A percentile compares a stretch with the other conserved stretches of the same genome.
These are phyloP conservation scores for Xerocomus amazonicus DNA, from an alignment of 1,284 basidiomycete genomes.

Conservation along the genomic window DNA sequence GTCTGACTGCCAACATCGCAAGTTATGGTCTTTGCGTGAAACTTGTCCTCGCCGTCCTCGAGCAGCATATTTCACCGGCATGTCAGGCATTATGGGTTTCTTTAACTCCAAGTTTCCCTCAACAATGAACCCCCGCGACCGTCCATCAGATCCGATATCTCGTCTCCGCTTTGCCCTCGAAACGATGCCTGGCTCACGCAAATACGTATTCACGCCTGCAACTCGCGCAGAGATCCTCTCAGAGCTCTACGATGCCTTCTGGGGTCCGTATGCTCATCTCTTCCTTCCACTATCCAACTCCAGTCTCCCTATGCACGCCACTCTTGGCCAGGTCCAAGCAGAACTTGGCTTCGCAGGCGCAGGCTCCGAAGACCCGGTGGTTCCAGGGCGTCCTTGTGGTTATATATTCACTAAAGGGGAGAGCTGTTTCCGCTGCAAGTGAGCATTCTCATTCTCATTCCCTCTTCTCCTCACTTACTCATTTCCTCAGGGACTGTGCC, in stretches of 20 bases:
- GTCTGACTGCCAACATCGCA: no score
- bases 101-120: conserved; percentile 47
- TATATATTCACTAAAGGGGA: conserved; percentile 83
- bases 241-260: conserved; percentile 75
- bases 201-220: conserved; percentile 67
- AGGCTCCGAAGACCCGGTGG: conserved; percentile 51
- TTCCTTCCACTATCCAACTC: conserved; percentile 64
- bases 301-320: conserved; percentile 55
- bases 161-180: conserved; percentile 71
- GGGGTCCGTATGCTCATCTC: conserved; percentile 65
- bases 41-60: no score
- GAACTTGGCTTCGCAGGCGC: conserved; percentile 52
- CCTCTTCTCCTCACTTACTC: not conserved
- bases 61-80: conserved; percentile 11
- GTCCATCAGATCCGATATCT: conserved; percentile 54
- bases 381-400: conserved; percentile 67
- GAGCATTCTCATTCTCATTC: conserved; percentile 33
- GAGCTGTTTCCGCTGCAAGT: conserved; percentile 90
- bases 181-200: conserved; percentile 72
- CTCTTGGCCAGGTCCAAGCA: conserved; percentile 65
- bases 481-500: conserved; percentile 71
- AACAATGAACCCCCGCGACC: conserved; percentile 52
- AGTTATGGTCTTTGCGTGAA: no score
- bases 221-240: conserved; percentile 74
- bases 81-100: conserved; percentile 48